These are phyloP conservation scores for Xerocomellus intermedius DNA, from an alignment of 768 basidiomycete genomes.

Conservation along the genomic window DNA sequence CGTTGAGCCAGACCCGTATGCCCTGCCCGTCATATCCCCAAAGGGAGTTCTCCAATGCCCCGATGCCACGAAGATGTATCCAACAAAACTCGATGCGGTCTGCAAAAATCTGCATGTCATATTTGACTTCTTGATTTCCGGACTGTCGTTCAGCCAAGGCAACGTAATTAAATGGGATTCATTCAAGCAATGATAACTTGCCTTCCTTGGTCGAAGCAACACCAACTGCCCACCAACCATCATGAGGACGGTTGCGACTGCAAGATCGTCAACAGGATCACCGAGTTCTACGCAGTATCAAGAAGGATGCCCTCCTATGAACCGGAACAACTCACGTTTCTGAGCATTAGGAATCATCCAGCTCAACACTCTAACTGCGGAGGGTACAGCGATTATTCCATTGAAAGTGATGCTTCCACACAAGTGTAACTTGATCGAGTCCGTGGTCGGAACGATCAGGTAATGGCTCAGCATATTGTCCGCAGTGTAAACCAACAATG, in stretches of 20 bases:
- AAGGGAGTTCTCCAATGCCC: slow-evolving; percentile 90
- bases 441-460: slow-evolving; percentile 79
- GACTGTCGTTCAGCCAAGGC: slow-evolving; percentile 47
- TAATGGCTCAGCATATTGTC: slow-evolving; percentile 95
- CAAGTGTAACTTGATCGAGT: slow-evolving; percentile 79
- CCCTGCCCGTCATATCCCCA: slow-evolving; percentile 95
- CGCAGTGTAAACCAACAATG: slow-evolving; percentile 87
- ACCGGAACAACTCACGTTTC: slow-evolving; percentile 62
- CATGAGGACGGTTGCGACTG: slow-evolving; percentile 94
- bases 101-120: slow-evolving; percentile 96
- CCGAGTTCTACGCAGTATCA: slow-evolving; percentile 68
- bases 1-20: slow-evolving; percentile 94
- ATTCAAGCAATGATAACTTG: slow-evolving; percentile 27
- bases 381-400: slow-evolving; percentile 83
- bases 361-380: slow-evolving; percentile 83
- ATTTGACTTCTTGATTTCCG: slow-evolving; percentile 85
- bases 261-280: slow-evolving; percentile 88
- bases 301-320: slow-evolving; percentile 2
- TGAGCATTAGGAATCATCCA: slow-evolving; percentile 96
- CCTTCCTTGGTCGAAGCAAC: slow-evolving; percentile 86
- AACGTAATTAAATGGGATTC: not conserved
- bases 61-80: slow-evolving; percentile 95
- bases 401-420: slow-evolving; percentile 95
- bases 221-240: slow-evolving; percentile 91
- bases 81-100: slow-evolving; percentile 98